phyloP scores from a whole-genome alignment of 148 eudicot genomes.

The Silene uniflora region DNA sequence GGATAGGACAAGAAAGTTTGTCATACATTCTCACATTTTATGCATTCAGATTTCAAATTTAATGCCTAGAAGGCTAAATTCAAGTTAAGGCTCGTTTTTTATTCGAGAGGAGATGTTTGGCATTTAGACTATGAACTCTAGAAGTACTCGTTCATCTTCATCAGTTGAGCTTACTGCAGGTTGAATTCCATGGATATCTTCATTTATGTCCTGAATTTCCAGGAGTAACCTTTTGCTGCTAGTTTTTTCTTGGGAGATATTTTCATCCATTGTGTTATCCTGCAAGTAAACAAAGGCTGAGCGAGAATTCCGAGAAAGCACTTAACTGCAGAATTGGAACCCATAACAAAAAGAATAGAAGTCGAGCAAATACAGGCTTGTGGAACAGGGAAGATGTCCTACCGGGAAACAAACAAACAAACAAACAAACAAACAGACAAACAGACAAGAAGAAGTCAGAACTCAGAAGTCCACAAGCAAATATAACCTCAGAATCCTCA shows the following conservation, averaged over 20 bases:
- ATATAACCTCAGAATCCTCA: no score
- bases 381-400: conserved; percentile 36
- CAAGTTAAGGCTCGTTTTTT: conserved; percentile 26
- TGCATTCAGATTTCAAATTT: neutral
- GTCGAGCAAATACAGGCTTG: conserved; percentile 46
- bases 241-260: no score
- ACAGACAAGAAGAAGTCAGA: neutral
- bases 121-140: conserved; percentile 71
- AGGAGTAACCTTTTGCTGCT: no score
- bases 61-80: conserved; percentile 7
- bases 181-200: no score
- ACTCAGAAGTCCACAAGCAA: conserved; percentile 10
- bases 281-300: no score
- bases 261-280: no score
- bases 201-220: no score
- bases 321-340: no score
- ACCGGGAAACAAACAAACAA: conserved; percentile 41
- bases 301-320: no score
- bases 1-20: neutral
- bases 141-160: conserved; percentile 55
- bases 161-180: no score
- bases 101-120: conserved; percentile 42
- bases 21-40: neutral
- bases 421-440: conserved; percentile 10
- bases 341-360: neutral